These are phyloP conservation scores for Gossypium mustelinum DNA, from an alignment of 345 rosid species.

Conservation along the genomic window DNA sequence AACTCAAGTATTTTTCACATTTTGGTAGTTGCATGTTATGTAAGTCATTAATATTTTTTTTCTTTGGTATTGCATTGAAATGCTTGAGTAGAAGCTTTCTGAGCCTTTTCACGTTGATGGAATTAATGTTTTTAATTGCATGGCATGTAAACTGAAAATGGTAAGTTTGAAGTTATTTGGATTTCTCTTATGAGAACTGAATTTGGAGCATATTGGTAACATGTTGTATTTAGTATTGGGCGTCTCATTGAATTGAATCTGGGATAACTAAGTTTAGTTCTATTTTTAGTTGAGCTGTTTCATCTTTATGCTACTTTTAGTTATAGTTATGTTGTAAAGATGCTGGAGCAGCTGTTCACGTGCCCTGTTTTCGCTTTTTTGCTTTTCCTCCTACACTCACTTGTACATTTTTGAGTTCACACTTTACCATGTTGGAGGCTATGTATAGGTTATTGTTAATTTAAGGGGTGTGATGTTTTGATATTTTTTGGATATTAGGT, in stretches of 20 bases:
- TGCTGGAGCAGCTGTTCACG: neutral
- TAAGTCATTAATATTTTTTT: neutral
- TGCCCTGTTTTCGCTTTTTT: neutral
- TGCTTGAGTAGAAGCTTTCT: neutral
- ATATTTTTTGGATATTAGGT: conserved; percentile 65
- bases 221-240: neutral
- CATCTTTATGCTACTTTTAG: neutral
- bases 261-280: neutral
- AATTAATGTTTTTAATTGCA: conserved; percentile 1
- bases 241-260: neutral
- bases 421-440: neutral
- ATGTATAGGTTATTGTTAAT: conserved; percentile 11
- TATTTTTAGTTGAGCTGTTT: neutral
- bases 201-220: neutral
- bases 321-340: neutral
- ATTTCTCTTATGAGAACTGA: neutral
- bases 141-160: neutral
- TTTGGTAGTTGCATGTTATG: neutral
- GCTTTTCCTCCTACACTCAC: neutral
- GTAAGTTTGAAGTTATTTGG: neutral
- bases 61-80: conserved; percentile 1
- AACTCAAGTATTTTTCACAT: neutral
- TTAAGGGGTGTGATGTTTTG: conserved; percentile 16
- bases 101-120: neutral
- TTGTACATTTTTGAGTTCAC: neutral